These are phyloP conservation scores for Iberis pinnata DNA, from an alignment of 345 rosid genomes.

Conservation along the genomic window DNA sequence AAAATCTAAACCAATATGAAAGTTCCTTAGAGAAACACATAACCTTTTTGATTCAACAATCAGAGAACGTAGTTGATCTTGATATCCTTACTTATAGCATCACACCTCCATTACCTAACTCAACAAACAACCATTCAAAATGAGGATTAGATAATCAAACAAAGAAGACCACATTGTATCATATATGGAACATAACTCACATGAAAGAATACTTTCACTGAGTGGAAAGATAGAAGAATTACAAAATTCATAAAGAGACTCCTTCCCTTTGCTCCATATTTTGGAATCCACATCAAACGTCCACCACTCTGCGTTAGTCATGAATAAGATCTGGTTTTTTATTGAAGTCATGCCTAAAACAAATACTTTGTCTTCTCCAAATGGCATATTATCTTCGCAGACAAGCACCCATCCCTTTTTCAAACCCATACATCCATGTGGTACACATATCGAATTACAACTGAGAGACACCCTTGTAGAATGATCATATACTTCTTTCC, in stretches of 20 bases:
- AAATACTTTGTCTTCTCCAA: background rate
- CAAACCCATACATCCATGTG: constrained; percentile 24
- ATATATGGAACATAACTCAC: constrained; percentile 22
- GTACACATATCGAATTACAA: constrained; percentile 9
- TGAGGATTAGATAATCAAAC: background rate
- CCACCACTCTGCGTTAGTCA: constrained; percentile 14
- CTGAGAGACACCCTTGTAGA: constrained; percentile 18
- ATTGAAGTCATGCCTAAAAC: constrained; percentile 7
- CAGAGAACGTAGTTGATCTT: background rate
- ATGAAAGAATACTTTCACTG: constrained; percentile 29
- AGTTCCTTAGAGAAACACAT: constrained; percentile 2
- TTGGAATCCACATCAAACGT: constrained; percentile 13
- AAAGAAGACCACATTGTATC: background rate
- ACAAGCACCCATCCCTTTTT: constrained; percentile 16
- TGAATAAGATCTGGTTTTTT: constrained; percentile 15
- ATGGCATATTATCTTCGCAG: background rate
- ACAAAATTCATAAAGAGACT: background rate
- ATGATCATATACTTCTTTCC: background rate
- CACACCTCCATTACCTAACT: constrained; percentile 19
- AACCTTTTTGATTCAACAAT: background rate
- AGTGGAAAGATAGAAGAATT: constrained; percentile 16
- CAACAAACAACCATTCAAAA: background rate
- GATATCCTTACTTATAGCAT: background rate
- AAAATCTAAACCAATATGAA: background rate
- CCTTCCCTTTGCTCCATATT: background rate